Conservation (phyloP, 2,329 filamentous ascomycete species). For the Hymenoscyphus salicellus region DNA sequence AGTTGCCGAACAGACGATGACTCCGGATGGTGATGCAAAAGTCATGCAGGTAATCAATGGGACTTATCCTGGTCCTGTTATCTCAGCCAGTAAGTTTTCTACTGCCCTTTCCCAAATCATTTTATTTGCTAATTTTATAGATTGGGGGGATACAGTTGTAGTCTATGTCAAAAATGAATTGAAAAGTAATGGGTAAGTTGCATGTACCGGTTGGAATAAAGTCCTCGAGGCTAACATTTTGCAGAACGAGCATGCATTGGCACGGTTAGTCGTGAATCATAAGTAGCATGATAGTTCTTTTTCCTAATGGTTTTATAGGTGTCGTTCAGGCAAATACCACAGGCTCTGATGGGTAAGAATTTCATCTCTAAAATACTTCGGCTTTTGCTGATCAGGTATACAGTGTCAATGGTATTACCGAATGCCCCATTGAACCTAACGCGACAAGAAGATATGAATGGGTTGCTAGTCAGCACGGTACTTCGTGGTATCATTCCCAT, state of each 20-base stretch:
- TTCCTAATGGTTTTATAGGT: slow-evolving; percentile 29
- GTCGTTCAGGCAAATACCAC: slow-evolving; percentile 45
- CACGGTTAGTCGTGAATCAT: slow-evolving; percentile 29
- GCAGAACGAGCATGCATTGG: slow-evolving; percentile 42
- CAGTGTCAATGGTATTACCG: slow-evolving; percentile 8
- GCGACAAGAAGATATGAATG: slow-evolving; percentile 24
- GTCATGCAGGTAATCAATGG: slow-evolving; percentile 52
- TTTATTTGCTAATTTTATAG: neutral
- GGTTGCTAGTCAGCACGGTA: slow-evolving; percentile 40
- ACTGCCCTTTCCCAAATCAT: neutral
- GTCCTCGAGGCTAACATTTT: neutral
- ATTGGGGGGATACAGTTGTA: slow-evolving; percentile 33
- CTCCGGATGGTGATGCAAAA: slow-evolving; percentile 36
- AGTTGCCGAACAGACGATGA: slow-evolving; percentile 2
- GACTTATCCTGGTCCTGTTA: slow-evolving; percentile 33
- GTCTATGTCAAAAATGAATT: slow-evolving; percentile 63
- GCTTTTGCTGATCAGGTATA: neutral
- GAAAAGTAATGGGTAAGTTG: slow-evolving; percentile 47
- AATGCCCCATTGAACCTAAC: slow-evolving; percentile 61
- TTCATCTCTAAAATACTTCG: neutral
- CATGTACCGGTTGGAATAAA: neutral
- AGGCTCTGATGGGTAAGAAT: slow-evolving; percentile 41
- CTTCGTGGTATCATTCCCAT: slow-evolving; percentile 60
- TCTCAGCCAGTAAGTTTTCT: slow-evolving; percentile 26
- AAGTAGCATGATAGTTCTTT: too few species aligned